A percentile compares a stretch with the other conserved stretches of the same genome.
Evolutionary conservation across 169 alveolate genomes (phyloP).

Genomic region (Eimeria brunetti): DNA sequence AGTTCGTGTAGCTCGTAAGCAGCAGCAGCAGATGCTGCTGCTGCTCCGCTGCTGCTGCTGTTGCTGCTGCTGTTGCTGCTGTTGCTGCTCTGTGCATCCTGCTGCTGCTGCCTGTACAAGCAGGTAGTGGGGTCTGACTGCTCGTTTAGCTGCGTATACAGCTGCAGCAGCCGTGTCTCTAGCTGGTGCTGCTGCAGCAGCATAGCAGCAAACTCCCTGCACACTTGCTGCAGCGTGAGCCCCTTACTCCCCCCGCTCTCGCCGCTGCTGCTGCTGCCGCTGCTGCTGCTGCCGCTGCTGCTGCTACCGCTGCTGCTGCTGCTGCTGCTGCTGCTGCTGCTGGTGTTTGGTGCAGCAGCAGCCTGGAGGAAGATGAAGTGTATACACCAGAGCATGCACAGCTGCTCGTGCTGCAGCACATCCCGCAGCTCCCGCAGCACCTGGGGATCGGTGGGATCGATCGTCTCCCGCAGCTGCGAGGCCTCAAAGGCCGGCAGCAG

Average conservation of each 20-base stretch:
- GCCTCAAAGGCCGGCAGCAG: constrained; percentile 60
- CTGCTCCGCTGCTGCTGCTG: constrained; percentile 4
- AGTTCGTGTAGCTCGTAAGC: constrained; percentile 34
- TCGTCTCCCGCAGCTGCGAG: constrained; percentile 37
- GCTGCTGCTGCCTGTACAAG: constrained; percentile 26
- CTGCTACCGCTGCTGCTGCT: neutral
- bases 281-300: constrained; percentile 41
- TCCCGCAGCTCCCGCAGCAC: constrained; percentile 58
- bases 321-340: constrained; percentile 51
- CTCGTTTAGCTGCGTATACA: constrained; percentile 52
- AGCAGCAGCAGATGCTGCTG: neutral
- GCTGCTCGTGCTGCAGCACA: constrained; percentile 66
- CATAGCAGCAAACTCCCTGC: constrained; percentile 25
- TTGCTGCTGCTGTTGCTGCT: constrained; percentile 27
- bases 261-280: constrained; percentile 52
- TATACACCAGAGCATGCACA: constrained; percentile 69
- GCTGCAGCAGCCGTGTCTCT: constrained; percentile 50
- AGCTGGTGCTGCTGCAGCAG: constrained; percentile 65
- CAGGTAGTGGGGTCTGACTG: constrained; percentile 59
- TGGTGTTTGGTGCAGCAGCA: neutral
- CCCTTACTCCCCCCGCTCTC: neutral
- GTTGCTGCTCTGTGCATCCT: neutral
- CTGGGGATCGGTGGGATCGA: constrained; percentile 36
- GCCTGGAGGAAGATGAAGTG: constrained; percentile 63
- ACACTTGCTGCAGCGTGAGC: constrained; percentile 7